Conservation (phyloP, 2,329 filamentous ascomycete genomes). For the Lecanicillium sp. region DNA sequence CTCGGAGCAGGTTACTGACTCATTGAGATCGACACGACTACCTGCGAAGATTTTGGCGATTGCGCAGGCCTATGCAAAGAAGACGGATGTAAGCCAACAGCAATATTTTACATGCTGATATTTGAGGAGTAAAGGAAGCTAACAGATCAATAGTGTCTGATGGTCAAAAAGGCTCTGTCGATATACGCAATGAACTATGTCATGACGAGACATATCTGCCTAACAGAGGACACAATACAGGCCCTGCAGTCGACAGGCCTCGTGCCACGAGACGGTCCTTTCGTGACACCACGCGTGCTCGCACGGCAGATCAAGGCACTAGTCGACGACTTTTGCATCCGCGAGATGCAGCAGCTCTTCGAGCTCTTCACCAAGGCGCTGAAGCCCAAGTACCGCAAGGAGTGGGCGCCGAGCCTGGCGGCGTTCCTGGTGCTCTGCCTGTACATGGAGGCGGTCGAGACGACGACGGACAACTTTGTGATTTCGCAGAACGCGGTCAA, state of each 20-base stretch:
- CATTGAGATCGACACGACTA: constrained; percentile 37
- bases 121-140: not conserved
- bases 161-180: constrained; percentile 47
- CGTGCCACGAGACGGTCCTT: constrained; percentile 37
- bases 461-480: constrained; percentile 46
- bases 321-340: constrained; percentile 48
- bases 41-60: constrained; percentile 42
- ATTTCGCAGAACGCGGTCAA: constrained; percentile 45
- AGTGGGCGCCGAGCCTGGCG: constrained; percentile 53
- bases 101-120: not conserved
- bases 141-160: constrained; percentile 28
- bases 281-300: constrained; percentile 47
- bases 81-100: constrained; percentile 34
- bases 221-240: constrained; percentile 39
- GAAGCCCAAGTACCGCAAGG: constrained; percentile 46
- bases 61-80: constrained; percentile 41
- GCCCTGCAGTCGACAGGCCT: constrained; percentile 36
- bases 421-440: constrained; percentile 52
- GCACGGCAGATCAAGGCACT: constrained; percentile 52
- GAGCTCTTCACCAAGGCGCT: constrained; percentile 47
- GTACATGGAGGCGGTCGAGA: constrained; percentile 53
- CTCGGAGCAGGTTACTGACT: constrained; percentile 45
- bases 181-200: constrained; percentile 54
- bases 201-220: constrained; percentile 48
- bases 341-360: constrained; percentile 47